Evolutionary conservation across 1,139 yeast species (phyloP), one percentile per base, ranked within the genome.

Genomic region (Suhomyces bolitotheri): DNA sequence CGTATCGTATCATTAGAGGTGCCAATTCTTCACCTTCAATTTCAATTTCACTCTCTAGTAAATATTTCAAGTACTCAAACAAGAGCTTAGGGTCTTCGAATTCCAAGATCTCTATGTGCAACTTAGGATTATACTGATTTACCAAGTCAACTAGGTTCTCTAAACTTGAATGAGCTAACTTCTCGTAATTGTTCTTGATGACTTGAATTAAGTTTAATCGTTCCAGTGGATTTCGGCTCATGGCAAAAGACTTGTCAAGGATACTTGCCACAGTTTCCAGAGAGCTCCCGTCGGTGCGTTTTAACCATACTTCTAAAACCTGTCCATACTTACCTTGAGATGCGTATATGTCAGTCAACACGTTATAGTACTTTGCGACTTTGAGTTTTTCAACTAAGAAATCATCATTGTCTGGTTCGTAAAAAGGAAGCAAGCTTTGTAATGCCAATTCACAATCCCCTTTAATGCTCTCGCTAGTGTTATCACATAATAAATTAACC

Each of bases 391-490:
- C 64, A 7, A 81, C 58, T 27, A 85, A 59, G 17, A 59, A 59
- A 1, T 63, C 62, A 24, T 67, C 65, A 44, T 78, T 73, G 1
- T 70, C 62, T 0, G 89, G 87, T 33, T 72, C 77, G 53, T 80
- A 82, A 4, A 69, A 62, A 0, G 90, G 75, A 4, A 89, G 56
- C 12, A 89, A 53, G 31, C 87, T 73, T 48, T 81, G 85, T 11
- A 87, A 59, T 1, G 92, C 89, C 36, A 82, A 61, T 51, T 88
- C 92, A 50, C 88, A 76, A 31, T 65, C 68, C 25, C 68, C 50
- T 2, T 60, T 61, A 7, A 34, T 31, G 1, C 14, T 17, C 2
- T 52, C 55, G 11, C 64, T 63, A 3, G 59, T 53, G 40, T 60
- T 65, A n/a, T 62, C 50, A 45, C 89, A 80, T 22, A 87, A 61